Conservation (phyloP, 108 stramenopile species). For the Cyclotella choctawhatcheeana region DNA sequence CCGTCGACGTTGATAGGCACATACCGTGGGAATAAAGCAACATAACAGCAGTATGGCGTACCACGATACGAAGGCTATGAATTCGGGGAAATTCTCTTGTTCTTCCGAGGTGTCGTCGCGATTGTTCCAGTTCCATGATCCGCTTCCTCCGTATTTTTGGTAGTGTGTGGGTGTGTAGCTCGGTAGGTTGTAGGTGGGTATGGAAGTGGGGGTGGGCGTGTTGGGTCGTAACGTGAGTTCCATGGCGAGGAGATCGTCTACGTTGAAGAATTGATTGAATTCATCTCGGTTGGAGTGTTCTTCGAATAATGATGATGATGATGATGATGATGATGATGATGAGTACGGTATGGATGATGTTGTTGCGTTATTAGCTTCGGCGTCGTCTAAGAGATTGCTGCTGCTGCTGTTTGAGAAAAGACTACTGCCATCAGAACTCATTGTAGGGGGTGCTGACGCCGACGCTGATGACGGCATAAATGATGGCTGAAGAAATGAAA, state of each 20-base stretch:
- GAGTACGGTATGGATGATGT: neutral
- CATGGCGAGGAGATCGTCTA: neutral
- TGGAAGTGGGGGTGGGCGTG: neutral
- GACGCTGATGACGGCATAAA: too few species aligned
- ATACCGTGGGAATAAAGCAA: constrained; percentile 75
- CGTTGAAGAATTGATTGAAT: constrained; percentile 6
- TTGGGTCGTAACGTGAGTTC: neutral
- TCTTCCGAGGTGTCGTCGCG: neutral
- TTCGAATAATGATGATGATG: neutral
- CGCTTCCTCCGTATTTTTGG: neutral
- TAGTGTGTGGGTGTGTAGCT: neutral
- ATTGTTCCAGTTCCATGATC: neutral
- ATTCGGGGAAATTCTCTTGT: constrained; percentile 36
- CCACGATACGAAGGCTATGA: constrained; percentile 73
- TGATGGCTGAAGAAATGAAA: too few species aligned
- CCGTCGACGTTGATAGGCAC: constrained; percentile 64
- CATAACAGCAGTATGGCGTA: constrained; percentile 72
- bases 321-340: too few species aligned
- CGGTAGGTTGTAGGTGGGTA: neutral
- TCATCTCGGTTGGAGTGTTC: neutral
- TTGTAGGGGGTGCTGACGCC: too few species aligned
- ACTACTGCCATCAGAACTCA: too few species aligned
- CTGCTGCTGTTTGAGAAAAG: neutral
- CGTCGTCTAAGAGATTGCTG: neutral
- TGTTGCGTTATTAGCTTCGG: constrained; percentile 2